Evolutionary conservation across 106 monocot species (phyloP).

Genomic region (Acanthochlamys bracteata): DNA sequence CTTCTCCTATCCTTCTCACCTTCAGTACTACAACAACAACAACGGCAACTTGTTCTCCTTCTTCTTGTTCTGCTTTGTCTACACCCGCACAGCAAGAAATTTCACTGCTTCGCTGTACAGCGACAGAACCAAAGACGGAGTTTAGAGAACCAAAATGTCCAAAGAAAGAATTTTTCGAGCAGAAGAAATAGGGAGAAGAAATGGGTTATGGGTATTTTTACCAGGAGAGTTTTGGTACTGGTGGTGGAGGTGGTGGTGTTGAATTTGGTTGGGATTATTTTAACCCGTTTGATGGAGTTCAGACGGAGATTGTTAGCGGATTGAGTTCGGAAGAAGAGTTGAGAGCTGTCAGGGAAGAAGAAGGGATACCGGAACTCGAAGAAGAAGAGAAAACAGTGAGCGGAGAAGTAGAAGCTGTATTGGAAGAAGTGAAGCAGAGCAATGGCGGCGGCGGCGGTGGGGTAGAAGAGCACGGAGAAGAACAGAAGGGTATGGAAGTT

Average conservation of each 20-base stretch:
- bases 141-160: slow-evolving; percentile 5
- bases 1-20: slow-evolving; percentile 46
- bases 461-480: slow-evolving; percentile 8
- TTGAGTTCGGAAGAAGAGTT: slow-evolving; percentile 61
- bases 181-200: slow-evolving; percentile 6
- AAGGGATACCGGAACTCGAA: slow-evolving; percentile 87
- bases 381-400: slow-evolving; percentile 30
- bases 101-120: slow-evolving; percentile 23
- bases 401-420: not conserved
- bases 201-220: slow-evolving; percentile 43
- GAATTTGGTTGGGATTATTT: slow-evolving; percentile 93
- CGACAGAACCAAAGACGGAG: slow-evolving; percentile 45
- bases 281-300: slow-evolving; percentile 73
- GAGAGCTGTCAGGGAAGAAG: slow-evolving; percentile 70
- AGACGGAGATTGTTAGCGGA: slow-evolving; percentile 28
- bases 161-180: slow-evolving; percentile 10
- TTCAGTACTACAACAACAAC: slow-evolving; percentile 29
- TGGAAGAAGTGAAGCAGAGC: not conserved
- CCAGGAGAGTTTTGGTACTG: slow-evolving; percentile 19
- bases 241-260: slow-evolving; percentile 7
- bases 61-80: slow-evolving; percentile 4
- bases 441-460: not conserved
- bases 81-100: slow-evolving; percentile 15
- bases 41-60: not conserved
- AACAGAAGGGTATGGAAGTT: slow-evolving; percentile 6